Evolutionary conservation across 2,329 filamentous ascomycete genomes (phyloP).

Genomic region (Ophiocordyceps sinensis): DNA sequence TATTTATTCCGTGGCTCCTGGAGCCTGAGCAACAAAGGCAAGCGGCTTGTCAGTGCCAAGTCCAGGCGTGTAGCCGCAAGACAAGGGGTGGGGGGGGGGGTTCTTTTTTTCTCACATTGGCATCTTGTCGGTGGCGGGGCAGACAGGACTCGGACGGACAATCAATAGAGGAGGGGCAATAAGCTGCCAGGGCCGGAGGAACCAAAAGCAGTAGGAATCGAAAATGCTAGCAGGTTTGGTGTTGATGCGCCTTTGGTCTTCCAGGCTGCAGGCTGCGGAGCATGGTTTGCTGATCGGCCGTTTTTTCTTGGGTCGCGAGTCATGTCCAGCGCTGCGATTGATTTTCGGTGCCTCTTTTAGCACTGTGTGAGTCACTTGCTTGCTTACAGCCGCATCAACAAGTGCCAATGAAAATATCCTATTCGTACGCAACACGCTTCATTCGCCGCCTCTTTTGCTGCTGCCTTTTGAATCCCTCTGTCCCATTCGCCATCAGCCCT

Average conservation of each 20-base stretch:
- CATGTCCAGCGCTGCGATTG: no score
- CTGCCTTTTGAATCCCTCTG: no score
- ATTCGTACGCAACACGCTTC: no score
- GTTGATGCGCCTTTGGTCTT: no score
- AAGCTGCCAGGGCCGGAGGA: neutral
- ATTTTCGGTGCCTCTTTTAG: no score
- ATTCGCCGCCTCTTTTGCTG: no score
- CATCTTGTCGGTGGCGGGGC: conserved; percentile 4
- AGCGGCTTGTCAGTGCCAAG: neutral
- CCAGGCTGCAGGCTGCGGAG: no score
- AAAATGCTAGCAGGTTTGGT: no score
- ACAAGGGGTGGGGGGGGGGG: neutral
- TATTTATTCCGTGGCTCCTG: conserved; percentile 67
- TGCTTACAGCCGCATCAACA: no score
- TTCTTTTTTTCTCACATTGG: conserved; percentile 4
- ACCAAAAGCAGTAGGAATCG: neutral
- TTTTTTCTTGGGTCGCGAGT: neutral
- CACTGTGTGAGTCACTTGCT: no score
- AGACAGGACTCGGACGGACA: neutral
- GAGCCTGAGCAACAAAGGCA: conserved; percentile 35
- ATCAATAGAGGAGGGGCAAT: neutral
- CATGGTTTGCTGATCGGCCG: neutral
- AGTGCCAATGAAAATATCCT: no score
- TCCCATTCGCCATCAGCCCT: no score
- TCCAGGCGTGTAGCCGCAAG: neutral